Conservation (phyloP, 352 stramenopile species). For the Peronospora belbahrii region DNA sequence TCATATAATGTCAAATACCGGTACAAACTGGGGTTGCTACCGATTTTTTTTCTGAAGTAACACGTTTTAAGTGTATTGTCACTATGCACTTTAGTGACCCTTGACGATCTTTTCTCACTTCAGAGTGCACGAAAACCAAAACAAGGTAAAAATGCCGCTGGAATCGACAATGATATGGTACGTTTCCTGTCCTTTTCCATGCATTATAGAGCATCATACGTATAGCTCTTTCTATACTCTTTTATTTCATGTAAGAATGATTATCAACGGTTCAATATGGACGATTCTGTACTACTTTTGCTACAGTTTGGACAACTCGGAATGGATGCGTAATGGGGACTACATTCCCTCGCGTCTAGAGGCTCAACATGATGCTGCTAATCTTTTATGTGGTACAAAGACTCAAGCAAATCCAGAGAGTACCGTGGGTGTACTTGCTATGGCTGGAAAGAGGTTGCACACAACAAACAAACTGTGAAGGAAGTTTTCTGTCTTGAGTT, state of each 20-base stretch:
- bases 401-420: slow-evolving; percentile 97
- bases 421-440: slow-evolving; percentile 95
- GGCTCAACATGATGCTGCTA: slow-evolving; percentile 96
- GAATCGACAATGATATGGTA: slow-evolving; percentile 87
- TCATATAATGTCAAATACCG: slow-evolving; percentile 16
- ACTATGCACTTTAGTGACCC: slow-evolving; percentile 11
- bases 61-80: background rate
- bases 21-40: background rate
- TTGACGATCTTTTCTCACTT: slow-evolving; percentile 27
- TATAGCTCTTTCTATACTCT: background rate
- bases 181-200: slow-evolving; percentile 4
- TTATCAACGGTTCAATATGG: slow-evolving; percentile 1
- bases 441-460: slow-evolving; percentile 88
- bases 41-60: slow-evolving; percentile 3
- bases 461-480: no score
- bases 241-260: background rate
- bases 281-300: slow-evolving; percentile 3
- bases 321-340: slow-evolving; percentile 99
- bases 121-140: slow-evolving; percentile 13
- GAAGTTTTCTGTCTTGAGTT: background rate
- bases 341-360: slow-evolving; percentile 97
- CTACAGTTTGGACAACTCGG: slow-evolving; percentile 91
- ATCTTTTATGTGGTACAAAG: slow-evolving; percentile 95
- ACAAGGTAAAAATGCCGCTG: slow-evolving; percentile 59
- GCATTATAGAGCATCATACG: background rate